Base-by-base conservation (phyloP, 164 flowering plant species). In the grape (Vitis vinifera) region DNA sequence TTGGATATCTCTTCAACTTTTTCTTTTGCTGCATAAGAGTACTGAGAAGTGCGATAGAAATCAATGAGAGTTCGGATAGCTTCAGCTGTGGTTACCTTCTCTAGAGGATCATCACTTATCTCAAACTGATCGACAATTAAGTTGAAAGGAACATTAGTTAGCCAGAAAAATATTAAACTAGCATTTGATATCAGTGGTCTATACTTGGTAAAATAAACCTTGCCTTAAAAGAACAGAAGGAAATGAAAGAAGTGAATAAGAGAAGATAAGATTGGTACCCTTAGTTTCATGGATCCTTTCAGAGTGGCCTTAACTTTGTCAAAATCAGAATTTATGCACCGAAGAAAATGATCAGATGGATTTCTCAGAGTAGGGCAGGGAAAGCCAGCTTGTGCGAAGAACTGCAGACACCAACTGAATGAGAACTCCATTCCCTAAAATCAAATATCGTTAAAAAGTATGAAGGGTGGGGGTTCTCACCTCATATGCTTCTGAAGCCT, bases 321-420 rank as follows among this genome's bases (percentile, higher is more conserved):
- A 37, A 94, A 94, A 72, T 94, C 98, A 9, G 94, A 86, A 70
- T 94, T 94, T 70, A 92, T 84, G 87, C 97, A 92, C 50, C 97
- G 76, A 58, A 94, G 88, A 67, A 94, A 94, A 81, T 94, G 98
- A 82, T 94, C 98, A 5, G 98, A 92, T 9, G 98, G 98, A 63
- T 95, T 95, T 74, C 97, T 86, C 68, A 93, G 73, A 55, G 98
- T 76, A n/a, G 99, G 99, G 77, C 98, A 95, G 61, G 99, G 98
- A 63, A 93, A 95, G 13, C 99, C 99, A 65, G 94, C 96, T 79
- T 89, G 96, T 53, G 91, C 88, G 73, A 95, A 95, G 83, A 95
- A 95, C 99, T 95, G 84, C 76, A 73, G 9, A 30, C 15, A 68
- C 3, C 27, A 23, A 23, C 27, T 23, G 27, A 23, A 23, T 23